These are phyloP conservation scores for Claviceps quebecensis DNA, from an alignment of 2,329 filamentous ascomycete species.

Conservation along the genomic window DNA sequence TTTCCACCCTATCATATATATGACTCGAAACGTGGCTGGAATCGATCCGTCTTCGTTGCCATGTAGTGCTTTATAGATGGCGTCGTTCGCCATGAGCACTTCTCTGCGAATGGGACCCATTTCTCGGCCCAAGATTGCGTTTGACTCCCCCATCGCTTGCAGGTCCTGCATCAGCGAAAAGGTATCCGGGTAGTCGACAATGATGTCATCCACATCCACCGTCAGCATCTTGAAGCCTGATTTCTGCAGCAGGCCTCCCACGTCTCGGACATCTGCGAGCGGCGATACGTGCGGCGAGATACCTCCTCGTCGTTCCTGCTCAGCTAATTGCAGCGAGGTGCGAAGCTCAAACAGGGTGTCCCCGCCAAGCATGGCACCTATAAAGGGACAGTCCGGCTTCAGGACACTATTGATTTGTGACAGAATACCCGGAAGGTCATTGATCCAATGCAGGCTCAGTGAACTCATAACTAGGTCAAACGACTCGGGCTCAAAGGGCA, in stretches of 20 bases:
- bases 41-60: constrained; percentile 64
- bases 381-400: constrained; percentile 81
- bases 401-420: constrained; percentile 74
- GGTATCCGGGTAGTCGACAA: constrained; percentile 82
- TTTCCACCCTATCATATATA: constrained; percentile 99
- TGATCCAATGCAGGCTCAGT: constrained; percentile 90
- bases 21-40: constrained; percentile 86
- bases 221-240: constrained; percentile 93
- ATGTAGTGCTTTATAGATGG: constrained; percentile 78
- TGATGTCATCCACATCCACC: constrained; percentile 92
- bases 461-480: constrained; percentile 89
- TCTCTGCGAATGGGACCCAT: constrained; percentile 66
- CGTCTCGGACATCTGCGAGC: constrained; percentile 78
- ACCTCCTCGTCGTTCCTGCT: constrained; percentile 80
- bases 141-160: constrained; percentile 92
- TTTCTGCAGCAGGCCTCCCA: constrained; percentile 73
- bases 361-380: constrained; percentile 92
- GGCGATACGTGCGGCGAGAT: constrained; percentile 85
- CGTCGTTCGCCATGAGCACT: constrained; percentile 73
- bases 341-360: constrained; percentile 89
- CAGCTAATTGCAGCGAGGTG: constrained; percentile 82
- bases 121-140: constrained; percentile 75
- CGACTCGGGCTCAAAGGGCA: constrained; percentile 61
- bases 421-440: constrained; percentile 78
- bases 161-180: constrained; percentile 89